These are phyloP conservation scores for Auricularia heimuer DNA, from an alignment of 768 basidiomycete species.

Conservation along the genomic window DNA sequence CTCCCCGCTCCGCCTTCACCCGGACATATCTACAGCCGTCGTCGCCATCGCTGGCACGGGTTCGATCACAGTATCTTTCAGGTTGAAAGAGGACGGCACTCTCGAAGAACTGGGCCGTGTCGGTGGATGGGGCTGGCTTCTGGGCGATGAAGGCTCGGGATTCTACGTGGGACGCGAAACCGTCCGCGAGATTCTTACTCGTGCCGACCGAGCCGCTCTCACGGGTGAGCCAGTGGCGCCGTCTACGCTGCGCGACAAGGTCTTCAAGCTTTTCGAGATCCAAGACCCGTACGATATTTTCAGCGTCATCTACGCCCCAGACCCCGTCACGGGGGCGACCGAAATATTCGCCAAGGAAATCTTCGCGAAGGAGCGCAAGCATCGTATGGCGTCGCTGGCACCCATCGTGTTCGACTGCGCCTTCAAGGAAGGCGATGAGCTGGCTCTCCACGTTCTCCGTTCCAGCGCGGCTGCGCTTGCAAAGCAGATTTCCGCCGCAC, in stretches of 20 bases:
- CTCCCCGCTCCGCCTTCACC: constrained; percentile 56
- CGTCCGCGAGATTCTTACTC: constrained; percentile 43
- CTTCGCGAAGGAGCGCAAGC: constrained; percentile 43
- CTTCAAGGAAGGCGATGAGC: constrained; percentile 54
- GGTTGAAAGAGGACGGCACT: constrained; percentile 21
- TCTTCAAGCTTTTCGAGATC: constrained; percentile 39
- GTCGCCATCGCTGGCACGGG: constrained; percentile 78
- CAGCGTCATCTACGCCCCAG: constrained; percentile 51
- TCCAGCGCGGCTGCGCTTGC: constrained; percentile 46
- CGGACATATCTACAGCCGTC: constrained; percentile 52
- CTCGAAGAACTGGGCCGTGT: constrained; percentile 57
- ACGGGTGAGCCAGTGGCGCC: constrained; percentile 1
- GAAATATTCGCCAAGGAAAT: constrained; percentile 2
- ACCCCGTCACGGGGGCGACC: constrained; percentile 27
- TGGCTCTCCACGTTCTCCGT: constrained; percentile 51
- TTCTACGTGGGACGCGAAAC: constrained; percentile 72
- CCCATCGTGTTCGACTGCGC: constrained; percentile 73
- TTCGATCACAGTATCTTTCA: constrained; percentile 61
- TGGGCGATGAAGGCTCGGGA: constrained; percentile 79
- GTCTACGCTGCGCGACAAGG: neutral
- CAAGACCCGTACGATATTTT: constrained; percentile 53
- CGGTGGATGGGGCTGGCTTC: constrained; percentile 79
- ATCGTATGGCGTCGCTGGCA: constrained; percentile 61
- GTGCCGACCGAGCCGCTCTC: constrained; percentile 7
- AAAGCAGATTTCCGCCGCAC: constrained; percentile 45